A percentile compares a stretch with the other conserved stretches of the same genome.
These are phyloP conservation scores for Trypanosoma boissoni DNA, from an alignment of 208 protist species.

Conservation along the genomic window DNA sequence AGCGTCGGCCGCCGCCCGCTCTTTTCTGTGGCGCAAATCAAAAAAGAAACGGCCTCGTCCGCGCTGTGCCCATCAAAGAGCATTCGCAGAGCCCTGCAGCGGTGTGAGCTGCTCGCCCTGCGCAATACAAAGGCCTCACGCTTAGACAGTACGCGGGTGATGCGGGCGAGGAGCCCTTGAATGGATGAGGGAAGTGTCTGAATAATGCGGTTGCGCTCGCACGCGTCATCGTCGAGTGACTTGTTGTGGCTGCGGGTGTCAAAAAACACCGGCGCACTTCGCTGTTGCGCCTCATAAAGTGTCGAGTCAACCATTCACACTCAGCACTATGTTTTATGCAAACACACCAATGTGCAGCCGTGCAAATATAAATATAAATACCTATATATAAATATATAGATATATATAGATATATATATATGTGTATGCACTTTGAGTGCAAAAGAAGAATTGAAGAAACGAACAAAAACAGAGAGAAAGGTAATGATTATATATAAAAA, in stretches of 20 bases:
- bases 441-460: slow-evolving; percentile 16
- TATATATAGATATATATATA: neutral
- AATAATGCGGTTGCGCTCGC: slow-evolving; percentile 1
- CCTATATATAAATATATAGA: neutral
- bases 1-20: neutral
- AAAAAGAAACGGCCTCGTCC: slow-evolving; percentile 37
- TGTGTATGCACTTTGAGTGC: neutral
- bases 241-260: neutral
- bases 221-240: neutral
- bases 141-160: slow-evolving; percentile 29
- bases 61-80: slow-evolving; percentile 52
- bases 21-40: slow-evolving; percentile 24
- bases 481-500: neutral
- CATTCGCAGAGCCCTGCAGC: slow-evolving; percentile 59
- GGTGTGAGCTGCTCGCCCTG: slow-evolving; percentile 29
- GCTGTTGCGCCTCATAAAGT: neutral
- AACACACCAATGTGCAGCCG: neutral
- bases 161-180: slow-evolving; percentile 46
- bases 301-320: no score
- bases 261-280: neutral
- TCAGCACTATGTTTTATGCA: no score
- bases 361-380: neutral
- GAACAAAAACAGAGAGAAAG: slow-evolving; percentile 2
- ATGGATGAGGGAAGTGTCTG: slow-evolving; percentile 53
- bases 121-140: slow-evolving; percentile 33